Conservation (phyloP, 2,329 filamentous ascomycete species). For the Tricladium varicosporioides region DNA sequence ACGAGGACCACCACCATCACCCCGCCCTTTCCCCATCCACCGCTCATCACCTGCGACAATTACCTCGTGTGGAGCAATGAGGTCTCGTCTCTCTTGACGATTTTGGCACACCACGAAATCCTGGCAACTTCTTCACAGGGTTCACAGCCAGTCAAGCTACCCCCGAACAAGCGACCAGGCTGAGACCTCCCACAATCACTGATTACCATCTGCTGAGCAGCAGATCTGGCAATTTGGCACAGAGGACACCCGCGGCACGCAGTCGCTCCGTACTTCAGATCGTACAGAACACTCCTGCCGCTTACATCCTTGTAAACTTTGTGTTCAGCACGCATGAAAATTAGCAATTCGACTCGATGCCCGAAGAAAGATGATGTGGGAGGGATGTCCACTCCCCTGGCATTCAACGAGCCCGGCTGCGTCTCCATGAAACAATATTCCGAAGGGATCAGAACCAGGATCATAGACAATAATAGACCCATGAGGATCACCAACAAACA, state of each 20-base stretch:
- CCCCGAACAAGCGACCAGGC: slow-evolving; percentile 16
- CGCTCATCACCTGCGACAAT: background rate
- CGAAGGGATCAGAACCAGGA: slow-evolving; percentile 26
- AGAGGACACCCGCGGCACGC: slow-evolving; percentile 10
- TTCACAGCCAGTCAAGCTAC: slow-evolving; percentile 13
- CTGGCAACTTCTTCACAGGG: background rate
- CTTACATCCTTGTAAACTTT: slow-evolving; percentile 19
- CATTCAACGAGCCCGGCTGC: slow-evolving; percentile 19
- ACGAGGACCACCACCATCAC: background rate
- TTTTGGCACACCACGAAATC: slow-evolving; percentile 3
- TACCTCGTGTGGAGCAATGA: background rate
- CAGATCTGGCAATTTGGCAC: slow-evolving; percentile 9
- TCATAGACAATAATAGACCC: slow-evolving; percentile 18
- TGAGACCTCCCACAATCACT: slow-evolving; percentile 9
- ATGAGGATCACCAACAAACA: slow-evolving; percentile 5
- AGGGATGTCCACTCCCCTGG: slow-evolving; percentile 12
- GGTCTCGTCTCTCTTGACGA: slow-evolving; percentile 8
- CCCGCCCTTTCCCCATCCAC: background rate
- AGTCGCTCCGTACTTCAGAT: slow-evolving; percentile 1
- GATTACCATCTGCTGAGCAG: background rate
- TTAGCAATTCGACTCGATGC: slow-evolving; percentile 17
- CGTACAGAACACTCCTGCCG: slow-evolving; percentile 11
- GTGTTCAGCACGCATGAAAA: slow-evolving; percentile 19
- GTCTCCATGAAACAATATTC: slow-evolving; percentile 33
- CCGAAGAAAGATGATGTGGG: slow-evolving; percentile 18